Conservation (phyloP, 2,329 filamentous ascomycete species). For the Scedosporium aurantiacum region DNA sequence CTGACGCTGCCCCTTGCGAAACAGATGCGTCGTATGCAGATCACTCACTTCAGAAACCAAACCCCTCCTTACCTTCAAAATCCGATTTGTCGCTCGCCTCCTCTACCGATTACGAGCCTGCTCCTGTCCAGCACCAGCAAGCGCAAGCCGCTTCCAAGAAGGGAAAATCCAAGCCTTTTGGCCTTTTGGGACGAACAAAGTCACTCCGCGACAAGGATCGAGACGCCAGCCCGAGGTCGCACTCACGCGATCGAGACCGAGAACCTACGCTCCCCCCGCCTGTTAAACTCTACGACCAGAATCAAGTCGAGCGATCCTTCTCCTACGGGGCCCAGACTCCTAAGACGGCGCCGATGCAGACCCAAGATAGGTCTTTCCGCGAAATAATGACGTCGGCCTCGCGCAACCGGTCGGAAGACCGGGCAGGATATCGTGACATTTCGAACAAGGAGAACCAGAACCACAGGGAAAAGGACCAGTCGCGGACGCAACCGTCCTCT, state of each 20-base stretch:
- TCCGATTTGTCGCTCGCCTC: constrained; percentile 43
- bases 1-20: constrained; percentile 10
- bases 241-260: background rate
- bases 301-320: constrained; percentile 9
- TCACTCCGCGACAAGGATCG: constrained; percentile 41
- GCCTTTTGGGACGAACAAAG: constrained; percentile 37
- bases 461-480: constrained; percentile 36
- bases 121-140: background rate
- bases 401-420: constrained; percentile 65
- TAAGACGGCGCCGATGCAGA: constrained; percentile 26
- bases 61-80: constrained; percentile 31
- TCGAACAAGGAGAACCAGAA: constrained; percentile 29
- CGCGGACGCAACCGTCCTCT: constrained; percentile 39
- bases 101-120: constrained; percentile 32
- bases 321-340: constrained; percentile 2
- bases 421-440: constrained; percentile 35
- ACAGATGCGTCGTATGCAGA: constrained; percentile 21
- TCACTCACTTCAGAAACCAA: constrained; percentile 26
- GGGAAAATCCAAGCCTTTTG: constrained; percentile 44
- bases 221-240: constrained; percentile 3
- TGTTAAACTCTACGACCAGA: constrained; percentile 1
- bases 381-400: constrained; percentile 55
- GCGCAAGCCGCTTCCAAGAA: constrained; percentile 24
- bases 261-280: background rate
- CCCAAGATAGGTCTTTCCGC: constrained; percentile 54